These are phyloP conservation scores for Zymoseptoria brevis DNA, from an alignment of 2,329 filamentous ascomycete species.

Conservation along the genomic window DNA sequence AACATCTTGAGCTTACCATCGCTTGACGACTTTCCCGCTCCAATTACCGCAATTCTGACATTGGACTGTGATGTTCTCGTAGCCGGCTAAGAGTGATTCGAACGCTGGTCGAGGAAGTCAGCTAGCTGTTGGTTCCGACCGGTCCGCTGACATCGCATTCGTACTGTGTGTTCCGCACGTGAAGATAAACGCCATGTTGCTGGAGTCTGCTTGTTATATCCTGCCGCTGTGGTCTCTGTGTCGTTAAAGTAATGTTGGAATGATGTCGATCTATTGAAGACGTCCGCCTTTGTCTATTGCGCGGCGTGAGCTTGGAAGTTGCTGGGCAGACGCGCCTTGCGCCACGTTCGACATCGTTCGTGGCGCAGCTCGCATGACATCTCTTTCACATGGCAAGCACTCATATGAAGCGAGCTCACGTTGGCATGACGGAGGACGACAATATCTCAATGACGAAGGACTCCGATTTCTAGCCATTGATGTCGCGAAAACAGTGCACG, in stretches of 20 bases:
- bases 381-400: neutral
- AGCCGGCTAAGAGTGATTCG: conserved; percentile 37
- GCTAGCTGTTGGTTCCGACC: neutral
- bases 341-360: neutral
- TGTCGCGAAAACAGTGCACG: neutral
- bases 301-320: conserved; percentile 6
- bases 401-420: neutral
- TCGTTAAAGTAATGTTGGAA: neutral
- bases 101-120: conserved; percentile 32
- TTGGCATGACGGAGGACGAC: neutral
- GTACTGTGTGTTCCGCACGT: conserved; percentile 44
- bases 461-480: neutral
- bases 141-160: conserved; percentile 10
- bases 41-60: conserved; percentile 48
- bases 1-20: conserved; percentile 31
- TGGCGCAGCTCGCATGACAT: neutral
- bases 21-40: conserved; percentile 37
- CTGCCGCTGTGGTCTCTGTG: neutral
- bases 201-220: neutral
- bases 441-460: neutral
- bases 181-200: conserved; percentile 37
- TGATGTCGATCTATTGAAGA: neutral
- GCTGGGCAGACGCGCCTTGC: neutral
- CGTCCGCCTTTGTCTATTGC: conserved; percentile 5
- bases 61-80: conserved; percentile 43